Conservation (phyloP, 2,329 filamentous ascomycete genomes). For the Penicillium griseofulvum region DNA sequence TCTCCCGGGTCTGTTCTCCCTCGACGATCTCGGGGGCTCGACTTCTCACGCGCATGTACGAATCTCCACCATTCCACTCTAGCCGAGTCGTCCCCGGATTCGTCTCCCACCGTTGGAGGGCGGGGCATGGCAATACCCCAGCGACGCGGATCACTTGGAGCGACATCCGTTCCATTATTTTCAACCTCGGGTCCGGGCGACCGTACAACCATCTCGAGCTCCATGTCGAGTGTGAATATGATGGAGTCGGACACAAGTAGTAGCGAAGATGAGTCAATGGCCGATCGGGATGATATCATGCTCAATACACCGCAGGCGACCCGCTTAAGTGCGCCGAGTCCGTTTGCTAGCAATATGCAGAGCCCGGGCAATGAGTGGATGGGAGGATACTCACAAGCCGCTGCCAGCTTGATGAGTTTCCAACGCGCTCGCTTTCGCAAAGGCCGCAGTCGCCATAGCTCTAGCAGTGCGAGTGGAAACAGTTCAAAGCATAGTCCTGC, state of each 20-base stretch:
- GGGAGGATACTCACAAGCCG: constrained; percentile 63
- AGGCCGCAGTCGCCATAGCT: constrained; percentile 62
- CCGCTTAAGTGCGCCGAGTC: constrained; percentile 51
- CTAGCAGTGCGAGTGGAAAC: constrained; percentile 67
- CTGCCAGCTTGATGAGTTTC: constrained; percentile 78
- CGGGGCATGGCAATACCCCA: constrained; percentile 61
- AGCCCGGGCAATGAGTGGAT: constrained; percentile 63
- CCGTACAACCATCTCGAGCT: constrained; percentile 72
- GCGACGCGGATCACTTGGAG: constrained; percentile 60
- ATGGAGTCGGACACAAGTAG: constrained; percentile 76
- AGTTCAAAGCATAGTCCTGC: constrained; percentile 67
- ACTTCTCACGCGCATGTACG: constrained; percentile 90
- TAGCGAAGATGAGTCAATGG: constrained; percentile 59
- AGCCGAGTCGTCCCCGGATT: constrained; percentile 85
- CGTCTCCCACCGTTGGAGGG: constrained; percentile 78
- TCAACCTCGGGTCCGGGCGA: constrained; percentile 69
- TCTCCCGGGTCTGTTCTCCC: constrained; percentile 86
- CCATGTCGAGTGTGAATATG: constrained; percentile 75
- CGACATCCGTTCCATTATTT: constrained; percentile 61
- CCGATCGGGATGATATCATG: constrained; percentile 73
- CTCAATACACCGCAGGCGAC: constrained; percentile 71
- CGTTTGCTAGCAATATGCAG: constrained; percentile 47
- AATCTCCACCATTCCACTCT: constrained; percentile 94
- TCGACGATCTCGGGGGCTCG: constrained; percentile 81
- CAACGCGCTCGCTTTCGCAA: constrained; percentile 59